Conservation (phyloP, 2,329 filamentous ascomycete species). For the Dendrostoma leiphaemia region DNA sequence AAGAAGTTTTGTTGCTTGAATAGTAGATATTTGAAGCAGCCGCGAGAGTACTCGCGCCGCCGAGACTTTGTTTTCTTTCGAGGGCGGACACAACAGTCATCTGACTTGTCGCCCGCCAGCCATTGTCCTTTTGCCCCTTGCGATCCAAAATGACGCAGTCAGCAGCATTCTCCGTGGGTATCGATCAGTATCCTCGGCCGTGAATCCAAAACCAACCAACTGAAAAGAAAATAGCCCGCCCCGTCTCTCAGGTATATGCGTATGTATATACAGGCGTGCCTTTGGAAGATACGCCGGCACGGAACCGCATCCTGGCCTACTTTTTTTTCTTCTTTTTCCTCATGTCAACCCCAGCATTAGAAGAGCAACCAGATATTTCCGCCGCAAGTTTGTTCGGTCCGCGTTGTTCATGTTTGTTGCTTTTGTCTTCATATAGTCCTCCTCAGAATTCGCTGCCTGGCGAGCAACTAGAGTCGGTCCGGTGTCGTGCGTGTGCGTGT, state of each 20-base stretch:
- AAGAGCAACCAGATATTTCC: not conserved
- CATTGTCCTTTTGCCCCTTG: too few species aligned
- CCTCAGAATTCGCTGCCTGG: not conserved
- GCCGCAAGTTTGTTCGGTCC: not conserved
- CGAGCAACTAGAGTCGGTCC: not conserved
- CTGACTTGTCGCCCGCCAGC: too few species aligned
- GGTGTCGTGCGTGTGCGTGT: not conserved
- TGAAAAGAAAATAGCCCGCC: not conserved
- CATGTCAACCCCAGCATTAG: not conserved
- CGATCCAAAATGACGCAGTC: too few species aligned
- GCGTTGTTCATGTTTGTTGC: not conserved
- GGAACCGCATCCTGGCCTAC: not conserved
- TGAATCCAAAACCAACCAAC: too few species aligned
- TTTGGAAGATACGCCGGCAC: not conserved
- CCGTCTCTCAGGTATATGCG: not conserved
- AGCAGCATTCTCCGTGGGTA: conserved; percentile 4
- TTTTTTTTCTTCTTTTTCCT: not conserved
- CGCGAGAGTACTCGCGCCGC: too few species aligned
- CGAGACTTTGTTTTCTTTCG: too few species aligned
- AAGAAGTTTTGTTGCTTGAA: too few species aligned
- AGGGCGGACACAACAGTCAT: too few species aligned
- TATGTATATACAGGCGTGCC: not conserved
- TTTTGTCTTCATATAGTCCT: not conserved
- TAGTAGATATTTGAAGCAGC: too few species aligned
- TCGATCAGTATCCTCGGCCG: not conserved